phyloP scores from a whole-genome alignment of 768 basidiomycete genomes.

The Bullera alba region DNA sequence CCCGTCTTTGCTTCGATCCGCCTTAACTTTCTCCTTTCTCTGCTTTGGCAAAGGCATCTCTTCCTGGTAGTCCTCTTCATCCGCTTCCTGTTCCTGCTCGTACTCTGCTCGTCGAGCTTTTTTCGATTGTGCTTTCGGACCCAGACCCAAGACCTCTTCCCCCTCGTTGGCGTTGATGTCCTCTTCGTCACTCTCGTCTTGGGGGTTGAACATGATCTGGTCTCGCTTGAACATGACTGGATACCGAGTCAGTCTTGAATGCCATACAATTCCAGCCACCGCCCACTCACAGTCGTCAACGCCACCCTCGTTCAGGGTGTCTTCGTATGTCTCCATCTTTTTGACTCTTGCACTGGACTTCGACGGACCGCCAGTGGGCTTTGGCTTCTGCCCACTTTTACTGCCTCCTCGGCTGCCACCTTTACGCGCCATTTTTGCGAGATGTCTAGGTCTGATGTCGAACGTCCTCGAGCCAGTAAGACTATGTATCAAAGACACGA shows the following conservation, averaged over 20 bases:
- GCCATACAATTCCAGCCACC: neutral
- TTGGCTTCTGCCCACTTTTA: neutral
- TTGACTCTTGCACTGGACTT: conserved; percentile 14
- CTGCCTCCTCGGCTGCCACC: neutral
- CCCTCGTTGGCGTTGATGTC: conserved; percentile 50
- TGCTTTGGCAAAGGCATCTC: conserved; percentile 23
- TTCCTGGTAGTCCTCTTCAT: conserved; percentile 51
- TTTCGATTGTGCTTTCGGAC: neutral
- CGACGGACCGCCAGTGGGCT: conserved; percentile 13
- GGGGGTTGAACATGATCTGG: conserved; percentile 67
- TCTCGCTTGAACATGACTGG: conserved; percentile 53
- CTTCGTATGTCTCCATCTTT: conserved; percentile 40
- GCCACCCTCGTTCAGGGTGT: conserved; percentile 43
- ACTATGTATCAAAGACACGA: too few species aligned
- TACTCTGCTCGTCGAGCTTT: conserved; percentile 17
- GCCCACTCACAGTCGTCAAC: conserved; percentile 43
- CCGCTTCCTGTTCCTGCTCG: conserved; percentile 41
- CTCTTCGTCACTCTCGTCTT: conserved; percentile 45
- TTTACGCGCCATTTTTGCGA: conserved; percentile 7
- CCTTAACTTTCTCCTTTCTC: conserved; percentile 23
- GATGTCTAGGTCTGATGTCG: too few species aligned
- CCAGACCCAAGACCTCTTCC: conserved; percentile 70
- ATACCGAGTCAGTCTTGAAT: neutral
- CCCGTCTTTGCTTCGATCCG: conserved; percentile 33
- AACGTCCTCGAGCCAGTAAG: too few species aligned